Percentiles rank a stretch among this genome's conserved stretches.
Evolutionary conservation across 768 basidiomycete genomes (phyloP).

Genomic region (Collybia mongolica): DNA sequence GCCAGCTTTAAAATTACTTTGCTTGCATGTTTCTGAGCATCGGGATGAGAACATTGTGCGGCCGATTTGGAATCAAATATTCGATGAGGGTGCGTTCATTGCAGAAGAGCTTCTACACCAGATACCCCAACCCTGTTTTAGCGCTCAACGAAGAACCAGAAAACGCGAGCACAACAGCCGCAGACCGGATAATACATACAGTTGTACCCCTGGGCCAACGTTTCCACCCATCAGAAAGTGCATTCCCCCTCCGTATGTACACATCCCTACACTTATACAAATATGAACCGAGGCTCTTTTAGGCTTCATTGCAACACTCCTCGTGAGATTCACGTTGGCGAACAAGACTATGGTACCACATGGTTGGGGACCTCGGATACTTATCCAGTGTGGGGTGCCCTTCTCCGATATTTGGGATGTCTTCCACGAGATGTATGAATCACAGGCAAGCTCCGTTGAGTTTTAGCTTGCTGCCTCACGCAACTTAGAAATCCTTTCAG

Average conservation of each 20-base stretch:
- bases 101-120: neutral
- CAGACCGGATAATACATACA: slow-evolving; percentile 63
- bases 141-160: slow-evolving; percentile 42
- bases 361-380: slow-evolving; percentile 82
- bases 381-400: slow-evolving; percentile 81
- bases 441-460: slow-evolving; percentile 58
- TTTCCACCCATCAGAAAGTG: slow-evolving; percentile 89
- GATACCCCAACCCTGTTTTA: slow-evolving; percentile 16
- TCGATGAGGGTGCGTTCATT: slow-evolving; percentile 64
- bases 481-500: slow-evolving; percentile 30
- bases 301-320: slow-evolving; percentile 76
- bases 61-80: slow-evolving; percentile 87
- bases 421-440: slow-evolving; percentile 84
- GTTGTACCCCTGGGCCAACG: slow-evolving; percentile 76
- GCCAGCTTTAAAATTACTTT: slow-evolving; percentile 80
- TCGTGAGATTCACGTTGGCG: slow-evolving; percentile 72
- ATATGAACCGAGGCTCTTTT: slow-evolving; percentile 5
- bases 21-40: slow-evolving; percentile 92
- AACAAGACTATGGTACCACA: slow-evolving; percentile 55
- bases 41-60: slow-evolving; percentile 78
- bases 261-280: neutral
- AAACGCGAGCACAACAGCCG: slow-evolving; percentile 50
- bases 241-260: slow-evolving; percentile 81
- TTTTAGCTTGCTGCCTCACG: neutral
- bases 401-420: slow-evolving; percentile 83